phyloP scores from a whole-genome alignment of 345 rosid genomes.

The Populus pruinosa region DNA sequence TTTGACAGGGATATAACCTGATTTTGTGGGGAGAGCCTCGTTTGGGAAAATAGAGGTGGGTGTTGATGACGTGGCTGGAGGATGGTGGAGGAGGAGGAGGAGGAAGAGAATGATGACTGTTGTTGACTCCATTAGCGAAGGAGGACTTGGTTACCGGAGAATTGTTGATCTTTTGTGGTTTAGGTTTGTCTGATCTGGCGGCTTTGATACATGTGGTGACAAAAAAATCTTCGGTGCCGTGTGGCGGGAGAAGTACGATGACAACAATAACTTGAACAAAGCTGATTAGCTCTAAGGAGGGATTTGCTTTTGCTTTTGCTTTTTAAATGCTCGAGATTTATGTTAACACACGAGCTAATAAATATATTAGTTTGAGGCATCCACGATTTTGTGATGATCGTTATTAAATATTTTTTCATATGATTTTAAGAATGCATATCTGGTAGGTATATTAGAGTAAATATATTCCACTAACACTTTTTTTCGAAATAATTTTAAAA shows the following conservation, averaged over 20 bases:
- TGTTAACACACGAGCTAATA: too few relatives aligned
- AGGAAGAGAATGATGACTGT: conserved; percentile 7
- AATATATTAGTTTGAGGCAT: too few relatives aligned
- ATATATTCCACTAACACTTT: too few relatives aligned
- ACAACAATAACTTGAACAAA: not conserved
- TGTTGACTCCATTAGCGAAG: conserved; percentile 11
- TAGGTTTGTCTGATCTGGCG: not conserved
- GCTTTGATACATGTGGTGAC: not conserved
- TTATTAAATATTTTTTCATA: too few relatives aligned
- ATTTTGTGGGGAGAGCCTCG: conserved; percentile 70
- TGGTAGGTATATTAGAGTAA: too few relatives aligned
- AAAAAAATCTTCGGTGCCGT: not conserved
- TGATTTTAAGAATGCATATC: too few relatives aligned
- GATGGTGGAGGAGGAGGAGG: conserved; percentile 1
- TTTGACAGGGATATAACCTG: conserved; percentile 72
- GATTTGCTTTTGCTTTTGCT: too few relatives aligned
- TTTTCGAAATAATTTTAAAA: too few relatives aligned
- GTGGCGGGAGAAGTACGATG: not conserved
- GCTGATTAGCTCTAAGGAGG: too few relatives aligned
- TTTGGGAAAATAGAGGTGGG: conserved; percentile 34
- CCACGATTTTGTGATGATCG: too few relatives aligned
- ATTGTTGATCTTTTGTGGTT: not conserved
- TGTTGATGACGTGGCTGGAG: conserved; percentile 17
- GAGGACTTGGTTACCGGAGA: too few relatives aligned
- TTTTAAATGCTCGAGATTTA: too few relatives aligned